Conservation (phyloP, 2,329 filamentous ascomycete species). For the Epichloe bromicola region DNA sequence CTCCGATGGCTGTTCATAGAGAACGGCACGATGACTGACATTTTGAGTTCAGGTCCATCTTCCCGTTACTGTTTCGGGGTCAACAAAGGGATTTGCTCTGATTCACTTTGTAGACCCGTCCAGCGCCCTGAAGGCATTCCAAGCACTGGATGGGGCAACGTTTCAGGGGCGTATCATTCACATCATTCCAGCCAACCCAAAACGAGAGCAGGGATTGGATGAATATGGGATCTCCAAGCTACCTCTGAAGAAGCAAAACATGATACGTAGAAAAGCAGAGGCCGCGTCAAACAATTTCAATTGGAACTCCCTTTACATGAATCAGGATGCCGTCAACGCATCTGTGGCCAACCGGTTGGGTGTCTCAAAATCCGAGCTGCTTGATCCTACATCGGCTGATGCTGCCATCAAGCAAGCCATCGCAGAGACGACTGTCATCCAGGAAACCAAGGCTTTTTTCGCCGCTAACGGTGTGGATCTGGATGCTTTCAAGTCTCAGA, state of each 20-base stretch:
- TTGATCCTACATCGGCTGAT: conserved; percentile 92
- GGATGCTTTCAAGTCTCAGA: conserved; percentile 74
- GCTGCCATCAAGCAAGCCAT: conserved; percentile 93
- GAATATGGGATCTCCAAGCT: conserved; percentile 84
- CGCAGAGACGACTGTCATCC: conserved; percentile 89
- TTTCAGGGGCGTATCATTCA: conserved; percentile 91
- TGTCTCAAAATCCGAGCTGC: conserved; percentile 76
- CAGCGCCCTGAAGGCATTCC: conserved; percentile 66
- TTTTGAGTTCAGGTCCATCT: conserved; percentile 60
- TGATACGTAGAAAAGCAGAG: conserved; percentile 74
- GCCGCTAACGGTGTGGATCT: conserved; percentile 77
- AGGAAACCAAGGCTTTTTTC: conserved; percentile 93
- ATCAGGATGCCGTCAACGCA: conserved; percentile 84
- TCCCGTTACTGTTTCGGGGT: conserved; percentile 57
- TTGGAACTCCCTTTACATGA: conserved; percentile 99
- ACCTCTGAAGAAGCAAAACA: conserved; percentile 85
- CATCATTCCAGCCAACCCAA: conserved; percentile 71
- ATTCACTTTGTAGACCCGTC: conserved; percentile 63
- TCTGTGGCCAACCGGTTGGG: conserved; percentile 79
- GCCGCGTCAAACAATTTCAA: conserved; percentile 72
- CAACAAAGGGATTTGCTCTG: conserved; percentile 83
- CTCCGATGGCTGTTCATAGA: neutral
- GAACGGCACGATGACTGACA: conserved; percentile 14
- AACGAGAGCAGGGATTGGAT: conserved; percentile 69
- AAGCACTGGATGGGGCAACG: conserved; percentile 65